Evolutionary conservation across 352 stramenopile genomes (phyloP).

Genomic region (Globisporangium perplexum): DNA sequence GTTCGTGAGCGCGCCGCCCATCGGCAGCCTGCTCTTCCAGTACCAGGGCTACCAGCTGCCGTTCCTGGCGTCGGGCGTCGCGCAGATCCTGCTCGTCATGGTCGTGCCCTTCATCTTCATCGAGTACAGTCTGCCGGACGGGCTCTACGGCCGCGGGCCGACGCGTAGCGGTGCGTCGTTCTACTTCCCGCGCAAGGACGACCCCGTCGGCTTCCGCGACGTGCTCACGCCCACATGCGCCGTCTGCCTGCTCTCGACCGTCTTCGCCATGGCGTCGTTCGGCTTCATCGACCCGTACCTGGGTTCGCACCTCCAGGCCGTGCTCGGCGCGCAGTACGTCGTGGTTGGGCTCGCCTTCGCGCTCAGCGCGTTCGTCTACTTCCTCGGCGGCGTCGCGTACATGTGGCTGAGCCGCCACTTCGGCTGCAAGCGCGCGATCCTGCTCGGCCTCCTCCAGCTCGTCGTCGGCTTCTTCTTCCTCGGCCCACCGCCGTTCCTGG

Average conservation of each 20-base stretch:
- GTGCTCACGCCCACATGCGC: conserved; percentile 53
- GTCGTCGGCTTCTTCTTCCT: conserved; percentile 53
- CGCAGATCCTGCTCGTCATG: conserved; percentile 59
- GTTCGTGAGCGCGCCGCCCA: conserved; percentile 50
- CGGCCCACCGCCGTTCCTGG: conserved; percentile 48
- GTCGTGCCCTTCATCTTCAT: conserved; percentile 67
- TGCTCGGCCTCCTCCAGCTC: conserved; percentile 43
- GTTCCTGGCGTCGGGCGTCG: conserved; percentile 50
- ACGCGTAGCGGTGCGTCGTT: conserved; percentile 19
- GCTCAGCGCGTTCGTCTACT: conserved; percentile 64
- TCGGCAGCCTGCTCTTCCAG: conserved; percentile 56
- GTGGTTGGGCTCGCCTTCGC: conserved; percentile 61
- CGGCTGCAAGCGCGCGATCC: conserved; percentile 63
- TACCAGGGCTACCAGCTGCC: conserved; percentile 47
- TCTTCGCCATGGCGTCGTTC: conserved; percentile 63
- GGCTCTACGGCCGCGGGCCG: conserved; percentile 26
- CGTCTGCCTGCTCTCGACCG: conserved; percentile 39
- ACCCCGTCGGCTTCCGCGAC: conserved; percentile 31
- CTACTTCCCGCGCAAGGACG: conserved; percentile 15
- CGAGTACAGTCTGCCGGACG: conserved; percentile 66
- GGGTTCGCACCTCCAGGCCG: conserved; percentile 48
- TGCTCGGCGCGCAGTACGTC: conserved; percentile 52
- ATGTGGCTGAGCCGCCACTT: conserved; percentile 51
- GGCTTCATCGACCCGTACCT: conserved; percentile 70
- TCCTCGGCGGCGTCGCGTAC: conserved; percentile 46